phyloP scores from a whole-genome alignment of 2,329 filamentous ascomycete genomes.

The Dactylonectria macrodidyma region DNA sequence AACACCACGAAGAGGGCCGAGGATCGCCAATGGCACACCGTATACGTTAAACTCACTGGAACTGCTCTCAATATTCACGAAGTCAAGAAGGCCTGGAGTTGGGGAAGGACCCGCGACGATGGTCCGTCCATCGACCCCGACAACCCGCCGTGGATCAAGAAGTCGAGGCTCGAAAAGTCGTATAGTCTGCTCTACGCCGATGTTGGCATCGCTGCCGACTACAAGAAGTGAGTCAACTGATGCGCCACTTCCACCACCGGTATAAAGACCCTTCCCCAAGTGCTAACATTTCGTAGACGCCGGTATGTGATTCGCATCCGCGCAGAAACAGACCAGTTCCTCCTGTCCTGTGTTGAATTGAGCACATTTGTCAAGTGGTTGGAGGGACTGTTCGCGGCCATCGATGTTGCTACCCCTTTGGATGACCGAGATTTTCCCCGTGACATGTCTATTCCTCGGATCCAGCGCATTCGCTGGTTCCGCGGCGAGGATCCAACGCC shows the following conservation, averaged over 20 bases:
- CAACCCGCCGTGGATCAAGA: conserved; percentile 66
- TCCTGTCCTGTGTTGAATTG: conserved; percentile 76
- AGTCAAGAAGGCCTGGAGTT: conserved; percentile 70
- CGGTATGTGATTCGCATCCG: conserved; percentile 80
- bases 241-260: conserved; percentile 2
- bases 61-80: conserved; percentile 78
- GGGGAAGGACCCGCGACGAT: conserved; percentile 64
- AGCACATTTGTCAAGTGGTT: conserved; percentile 79
- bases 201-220: conserved; percentile 81
- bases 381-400: conserved; percentile 78
- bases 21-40: conserved; percentile 75
- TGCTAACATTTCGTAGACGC: conserved; percentile 56
- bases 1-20: conserved; percentile 74
- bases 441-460: conserved; percentile 74
- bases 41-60: conserved; percentile 76
- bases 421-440: conserved; percentile 78
- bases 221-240: conserved; percentile 70
- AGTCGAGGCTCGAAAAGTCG: conserved; percentile 72
- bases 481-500: conserved; percentile 56
- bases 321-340: conserved; percentile 80
- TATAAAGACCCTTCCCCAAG: background rate
- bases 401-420: conserved; percentile 78
- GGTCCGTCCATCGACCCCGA: conserved; percentile 65
- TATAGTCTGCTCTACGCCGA: conserved; percentile 84
- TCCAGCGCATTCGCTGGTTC: conserved; percentile 67